Conservation (phyloP, 805 yeast species). For the Candida montana region DNA sequence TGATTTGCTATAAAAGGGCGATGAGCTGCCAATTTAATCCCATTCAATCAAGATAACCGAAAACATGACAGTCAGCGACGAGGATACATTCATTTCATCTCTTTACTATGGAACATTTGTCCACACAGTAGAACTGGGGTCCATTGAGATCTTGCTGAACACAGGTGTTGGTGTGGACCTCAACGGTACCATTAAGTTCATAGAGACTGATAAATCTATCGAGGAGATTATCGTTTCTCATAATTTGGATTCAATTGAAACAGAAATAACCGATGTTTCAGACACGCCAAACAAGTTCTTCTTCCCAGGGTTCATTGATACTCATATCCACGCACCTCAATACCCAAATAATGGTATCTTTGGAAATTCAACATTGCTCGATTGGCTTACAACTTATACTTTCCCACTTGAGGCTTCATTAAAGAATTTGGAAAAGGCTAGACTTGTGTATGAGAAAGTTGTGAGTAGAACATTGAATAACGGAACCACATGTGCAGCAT, state of each 20-base stretch:
- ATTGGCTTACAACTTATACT: slow-evolving; percentile 85
- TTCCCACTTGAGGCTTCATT: slow-evolving; percentile 82
- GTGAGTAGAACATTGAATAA: slow-evolving; percentile 62
- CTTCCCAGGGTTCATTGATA: slow-evolving; percentile 79
- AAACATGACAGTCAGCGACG: slow-evolving; percentile 2
- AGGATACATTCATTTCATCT: slow-evolving; percentile 12
- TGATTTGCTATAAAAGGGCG: too few relatives aligned
- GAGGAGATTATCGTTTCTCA: slow-evolving; percentile 10
- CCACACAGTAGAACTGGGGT: slow-evolving; percentile 61
- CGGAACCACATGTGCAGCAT: slow-evolving; percentile 92
- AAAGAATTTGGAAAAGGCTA: slow-evolving; percentile 47
- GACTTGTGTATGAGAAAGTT: slow-evolving; percentile 57
- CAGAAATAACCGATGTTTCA: slow-evolving; percentile 30
- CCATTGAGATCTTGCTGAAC: slow-evolving; percentile 47
- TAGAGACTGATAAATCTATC: slow-evolving; percentile 14
- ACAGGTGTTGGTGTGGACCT: slow-evolving; percentile 65
- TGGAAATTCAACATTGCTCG: slow-evolving; percentile 76
- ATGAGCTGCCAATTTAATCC: background rate
- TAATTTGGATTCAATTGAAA: slow-evolving; percentile 22
- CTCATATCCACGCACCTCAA: slow-evolving; percentile 83
- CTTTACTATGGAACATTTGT: slow-evolving; percentile 66
- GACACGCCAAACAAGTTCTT: slow-evolving; percentile 47
- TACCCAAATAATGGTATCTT: slow-evolving; percentile 81
- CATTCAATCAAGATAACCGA: too few relatives aligned
- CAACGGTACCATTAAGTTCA: slow-evolving; percentile 28